A percentile compares a stretch with the other conserved stretches of the same genome.
Evolutionary conservation across 108 stramenopile species (phyloP).

Genomic region (Nitzschia sp.): DNA sequence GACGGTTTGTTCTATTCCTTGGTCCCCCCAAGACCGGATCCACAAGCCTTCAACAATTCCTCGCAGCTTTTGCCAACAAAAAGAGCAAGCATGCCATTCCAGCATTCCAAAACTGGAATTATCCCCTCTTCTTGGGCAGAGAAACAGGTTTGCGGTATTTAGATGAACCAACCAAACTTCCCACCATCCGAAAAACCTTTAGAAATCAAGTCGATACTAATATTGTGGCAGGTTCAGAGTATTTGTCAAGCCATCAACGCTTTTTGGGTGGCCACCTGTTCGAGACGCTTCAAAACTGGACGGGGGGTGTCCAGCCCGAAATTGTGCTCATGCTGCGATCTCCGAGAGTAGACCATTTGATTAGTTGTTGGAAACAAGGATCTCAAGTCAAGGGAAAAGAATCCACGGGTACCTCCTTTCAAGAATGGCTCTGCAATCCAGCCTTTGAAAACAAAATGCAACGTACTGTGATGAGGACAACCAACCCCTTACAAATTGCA

Average conservation of each 20-base stretch:
- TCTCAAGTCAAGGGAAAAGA: neutral
- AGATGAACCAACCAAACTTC: neutral
- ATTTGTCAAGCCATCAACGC: neutral
- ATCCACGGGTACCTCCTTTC: neutral
- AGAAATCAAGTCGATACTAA: neutral
- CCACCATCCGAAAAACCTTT: neutral
- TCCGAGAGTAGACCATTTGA: conserved; percentile 1
- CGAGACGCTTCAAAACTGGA: neutral
- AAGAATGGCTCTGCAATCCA: neutral
- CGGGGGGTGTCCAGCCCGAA: neutral
- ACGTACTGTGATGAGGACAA: neutral
- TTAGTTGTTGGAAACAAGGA: conserved; percentile 2
- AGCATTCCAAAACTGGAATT: conserved; percentile 5
- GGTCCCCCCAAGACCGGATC: conserved; percentile 11
- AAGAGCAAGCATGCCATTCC: no score
- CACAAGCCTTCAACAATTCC: conserved; percentile 6
- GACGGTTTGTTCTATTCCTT: conserved; percentile 6
- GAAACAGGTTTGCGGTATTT: neutral
- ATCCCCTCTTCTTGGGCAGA: neutral
- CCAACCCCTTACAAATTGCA: neutral
- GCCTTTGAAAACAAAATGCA: no score
- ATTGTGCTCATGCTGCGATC: neutral
- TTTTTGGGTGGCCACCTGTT: neutral
- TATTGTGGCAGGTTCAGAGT: neutral
- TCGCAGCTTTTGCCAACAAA: neutral